These are phyloP conservation scores for Murraya paniculata DNA, from an alignment of 345 rosid species.

Conservation along the genomic window DNA sequence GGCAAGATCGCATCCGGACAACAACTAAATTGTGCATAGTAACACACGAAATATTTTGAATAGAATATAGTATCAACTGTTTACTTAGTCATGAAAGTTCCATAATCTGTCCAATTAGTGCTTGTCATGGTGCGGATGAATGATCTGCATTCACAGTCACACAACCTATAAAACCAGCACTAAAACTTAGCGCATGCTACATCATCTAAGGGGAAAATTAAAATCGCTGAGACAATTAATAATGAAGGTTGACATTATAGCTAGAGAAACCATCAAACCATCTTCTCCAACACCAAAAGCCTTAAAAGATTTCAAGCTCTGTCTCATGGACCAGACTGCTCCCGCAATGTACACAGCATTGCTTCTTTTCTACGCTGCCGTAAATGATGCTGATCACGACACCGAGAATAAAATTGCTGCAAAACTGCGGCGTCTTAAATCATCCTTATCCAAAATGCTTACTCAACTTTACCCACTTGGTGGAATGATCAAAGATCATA, in stretches of 20 bases:
- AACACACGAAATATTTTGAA: no score
- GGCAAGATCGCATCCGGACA: background rate
- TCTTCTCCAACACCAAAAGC: conserved; percentile 27
- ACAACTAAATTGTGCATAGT: no score
- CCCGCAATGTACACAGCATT: conserved; percentile 22
- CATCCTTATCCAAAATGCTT: conserved; percentile 22
- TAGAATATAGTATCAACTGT: no score
- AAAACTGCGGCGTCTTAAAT: conserved; percentile 16
- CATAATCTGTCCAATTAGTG: background rate
- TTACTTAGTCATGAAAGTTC: no score
- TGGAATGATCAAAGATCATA: conserved; percentile 17
- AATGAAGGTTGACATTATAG: conserved; percentile 6
- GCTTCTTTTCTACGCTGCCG: conserved; percentile 16
- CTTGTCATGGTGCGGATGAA: background rate
- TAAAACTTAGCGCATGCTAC: no score
- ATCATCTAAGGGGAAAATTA: no score
- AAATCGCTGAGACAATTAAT: no score
- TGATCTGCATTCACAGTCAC: background rate
- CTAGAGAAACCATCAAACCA: conserved; percentile 21
- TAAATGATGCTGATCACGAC: background rate
- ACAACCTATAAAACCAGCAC: no score
- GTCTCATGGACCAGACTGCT: conserved; percentile 35
- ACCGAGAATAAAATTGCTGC: background rate
- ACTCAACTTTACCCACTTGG: conserved; percentile 17
- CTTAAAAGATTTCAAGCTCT: conserved; percentile 16